Evolutionary conservation across 345 rosid species (phyloP).

Genomic region (Brassica rapa): DNA sequence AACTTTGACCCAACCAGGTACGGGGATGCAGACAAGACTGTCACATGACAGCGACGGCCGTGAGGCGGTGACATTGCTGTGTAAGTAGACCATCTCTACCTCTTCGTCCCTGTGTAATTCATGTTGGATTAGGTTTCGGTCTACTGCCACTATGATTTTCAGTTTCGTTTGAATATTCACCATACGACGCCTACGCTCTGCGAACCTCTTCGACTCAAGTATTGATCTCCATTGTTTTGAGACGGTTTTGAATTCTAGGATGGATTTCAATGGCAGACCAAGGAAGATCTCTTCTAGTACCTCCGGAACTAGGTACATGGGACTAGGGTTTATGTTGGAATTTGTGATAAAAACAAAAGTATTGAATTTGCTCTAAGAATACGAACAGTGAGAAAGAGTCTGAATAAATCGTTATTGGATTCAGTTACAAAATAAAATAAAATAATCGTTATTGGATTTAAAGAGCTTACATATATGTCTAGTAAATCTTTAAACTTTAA

Average conservation of each 20-base stretch:
- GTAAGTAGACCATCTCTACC: neutral
- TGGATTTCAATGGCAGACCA: neutral
- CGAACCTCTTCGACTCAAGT: neutral
- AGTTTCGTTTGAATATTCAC: neutral
- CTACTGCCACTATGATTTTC: neutral
- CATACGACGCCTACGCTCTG: neutral
- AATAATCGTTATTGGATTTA: too few relatives aligned
- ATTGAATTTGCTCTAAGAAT: too few relatives aligned
- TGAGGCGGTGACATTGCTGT: neutral
- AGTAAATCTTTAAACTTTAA: too few relatives aligned
- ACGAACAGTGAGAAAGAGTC: too few relatives aligned
- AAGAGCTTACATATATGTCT: too few relatives aligned
- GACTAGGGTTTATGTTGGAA: neutral
- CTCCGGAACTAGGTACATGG: neutral
- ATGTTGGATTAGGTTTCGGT: neutral
- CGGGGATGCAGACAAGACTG: neutral
- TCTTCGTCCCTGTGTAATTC: neutral
- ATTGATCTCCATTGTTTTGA: too few relatives aligned
- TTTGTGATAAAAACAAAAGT: too few relatives aligned
- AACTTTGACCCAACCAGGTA: neutral
- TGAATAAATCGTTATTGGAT: too few relatives aligned
- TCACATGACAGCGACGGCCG: neutral
- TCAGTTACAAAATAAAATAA: too few relatives aligned
- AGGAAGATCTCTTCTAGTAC: neutral
- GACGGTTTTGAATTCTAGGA: too few relatives aligned